Evolutionary conservation across 2,329 filamentous ascomycete species (phyloP).

Genomic region (Nemania sp.): DNA sequence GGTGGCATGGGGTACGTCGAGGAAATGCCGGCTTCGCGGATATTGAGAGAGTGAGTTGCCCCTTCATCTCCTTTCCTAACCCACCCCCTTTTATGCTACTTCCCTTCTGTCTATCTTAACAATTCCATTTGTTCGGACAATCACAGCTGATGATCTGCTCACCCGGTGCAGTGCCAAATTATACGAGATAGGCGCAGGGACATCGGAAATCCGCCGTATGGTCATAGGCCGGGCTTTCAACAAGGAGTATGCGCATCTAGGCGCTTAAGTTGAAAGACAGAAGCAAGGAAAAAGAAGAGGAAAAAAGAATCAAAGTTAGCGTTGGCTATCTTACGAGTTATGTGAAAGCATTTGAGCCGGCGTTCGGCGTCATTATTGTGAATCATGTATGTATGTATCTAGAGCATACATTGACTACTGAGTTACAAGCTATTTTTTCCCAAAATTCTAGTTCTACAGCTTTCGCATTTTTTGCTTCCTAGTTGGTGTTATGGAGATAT

Average conservation of each 20-base stretch:
- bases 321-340: conserved; percentile 1
- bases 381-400: too few relatives aligned
- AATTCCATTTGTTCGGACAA: too few relatives aligned
- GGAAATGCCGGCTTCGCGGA: conserved; percentile 86
- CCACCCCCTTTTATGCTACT: neutral
- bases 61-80: neutral
- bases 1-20: conserved; percentile 97
- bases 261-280: conserved; percentile 28
- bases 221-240: conserved; percentile 93
- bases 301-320: too few relatives aligned
- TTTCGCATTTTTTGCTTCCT: too few relatives aligned
- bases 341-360: conserved; percentile 27
- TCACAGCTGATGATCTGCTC: conserved; percentile 29
- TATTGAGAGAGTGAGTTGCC: conserved; percentile 68
- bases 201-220: conserved; percentile 90
- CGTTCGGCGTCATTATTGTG: conserved; percentile 26
- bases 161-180: conserved; percentile 63
- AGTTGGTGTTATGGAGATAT: too few relatives aligned
- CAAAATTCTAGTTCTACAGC: too few relatives aligned
- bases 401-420: too few relatives aligned
- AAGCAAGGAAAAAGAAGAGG: too few relatives aligned
- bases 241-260: conserved; percentile 67
- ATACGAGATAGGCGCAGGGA: conserved; percentile 97
- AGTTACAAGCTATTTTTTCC: too few relatives aligned
- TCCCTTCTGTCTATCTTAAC: too few relatives aligned